phyloP scores from a whole-genome alignment of 176 grass and related monocot species.

The Oryza brachyantha region DNA sequence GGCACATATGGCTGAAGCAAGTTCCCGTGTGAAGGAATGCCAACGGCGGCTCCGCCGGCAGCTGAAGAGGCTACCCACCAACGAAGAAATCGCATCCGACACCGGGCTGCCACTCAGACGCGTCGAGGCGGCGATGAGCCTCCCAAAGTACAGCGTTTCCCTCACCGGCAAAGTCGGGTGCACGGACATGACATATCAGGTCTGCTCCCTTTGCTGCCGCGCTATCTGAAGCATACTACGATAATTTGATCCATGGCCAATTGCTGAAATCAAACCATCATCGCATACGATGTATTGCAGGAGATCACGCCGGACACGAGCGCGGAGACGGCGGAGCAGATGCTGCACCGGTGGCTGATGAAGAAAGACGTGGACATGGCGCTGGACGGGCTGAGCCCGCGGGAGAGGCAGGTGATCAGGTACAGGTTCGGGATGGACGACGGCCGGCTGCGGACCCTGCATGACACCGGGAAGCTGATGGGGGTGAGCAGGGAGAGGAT shows the following conservation, averaged over 20 bases:
- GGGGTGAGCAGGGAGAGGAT: constrained; percentile 88
- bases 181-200: constrained; percentile 64
- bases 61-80: constrained; percentile 53
- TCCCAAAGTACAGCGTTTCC: constrained; percentile 69
- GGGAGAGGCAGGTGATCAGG: constrained; percentile 64
- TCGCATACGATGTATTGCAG: constrained; percentile 32
- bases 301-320: constrained; percentile 67
- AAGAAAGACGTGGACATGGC: constrained; percentile 61
- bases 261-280: not conserved
- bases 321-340: constrained; percentile 61
- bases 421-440: constrained; percentile 75
- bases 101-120: constrained; percentile 55
- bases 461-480: constrained; percentile 68
- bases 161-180: constrained; percentile 60
- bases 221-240: not conserved
- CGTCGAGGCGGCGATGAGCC: constrained; percentile 54
- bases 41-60: constrained; percentile 39
- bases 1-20: constrained; percentile 67
- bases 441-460: constrained; percentile 65
- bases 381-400: constrained; percentile 59
- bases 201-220: constrained; percentile 13
- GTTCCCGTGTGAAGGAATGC: constrained; percentile 59
- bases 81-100: constrained; percentile 63
- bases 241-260: not conserved
- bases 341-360: constrained; percentile 62